Base-by-base conservation (phyloP, 352 stramenopile species). In the Pythium volutum region DNA sequence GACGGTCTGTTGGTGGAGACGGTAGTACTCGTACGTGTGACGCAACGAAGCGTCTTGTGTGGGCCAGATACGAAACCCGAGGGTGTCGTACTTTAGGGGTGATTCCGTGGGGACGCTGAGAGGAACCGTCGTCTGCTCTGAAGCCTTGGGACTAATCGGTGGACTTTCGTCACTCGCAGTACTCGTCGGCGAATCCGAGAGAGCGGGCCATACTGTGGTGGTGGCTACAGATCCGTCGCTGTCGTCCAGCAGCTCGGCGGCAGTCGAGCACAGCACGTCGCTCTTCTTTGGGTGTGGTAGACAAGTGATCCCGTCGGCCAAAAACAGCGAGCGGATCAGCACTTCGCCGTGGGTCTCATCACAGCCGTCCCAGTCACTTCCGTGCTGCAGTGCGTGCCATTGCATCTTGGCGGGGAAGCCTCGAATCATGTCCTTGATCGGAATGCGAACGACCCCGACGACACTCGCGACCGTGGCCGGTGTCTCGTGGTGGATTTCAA, bases 371-470 rank as follows among this genome's bases (percentile, higher is more conserved):
- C 23, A 18, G 29, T 38, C 10, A 25, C 16, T 10, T 41, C 64
- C 10, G 36, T 64, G 45, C 5, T 67, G 33, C 18, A 90, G 70
- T 20, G 71, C 27, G 1, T 87, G 48, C 81, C 81, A 90, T 55
- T 81, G 76, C 54, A 85, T 64, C 45, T 88, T 90, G 1, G 77
- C 72, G 12, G 81, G 81, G 52, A 88, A 69, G 0, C 81, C 81
- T 47, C 77, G 77, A 10, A 90, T 68, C 31, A 90, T 64, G 16
- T 86, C 72, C 49, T 84, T 54, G 1, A 90, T 29, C 0, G 75
- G 66, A 18, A 88, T 27, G 5, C 29, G 67, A 8, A 59, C 60
- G 22, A 75, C 49, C 45, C 78, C 81, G 2, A 77, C 66, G 14
- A 66, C 66, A 0, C 52, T 64, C n/a, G 64, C 69, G 2, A 70